Evolutionary conservation across 257 asterid species (phyloP), one percentile per base, ranked within the genome.

Genomic region (Solanum arcanum): DNA sequence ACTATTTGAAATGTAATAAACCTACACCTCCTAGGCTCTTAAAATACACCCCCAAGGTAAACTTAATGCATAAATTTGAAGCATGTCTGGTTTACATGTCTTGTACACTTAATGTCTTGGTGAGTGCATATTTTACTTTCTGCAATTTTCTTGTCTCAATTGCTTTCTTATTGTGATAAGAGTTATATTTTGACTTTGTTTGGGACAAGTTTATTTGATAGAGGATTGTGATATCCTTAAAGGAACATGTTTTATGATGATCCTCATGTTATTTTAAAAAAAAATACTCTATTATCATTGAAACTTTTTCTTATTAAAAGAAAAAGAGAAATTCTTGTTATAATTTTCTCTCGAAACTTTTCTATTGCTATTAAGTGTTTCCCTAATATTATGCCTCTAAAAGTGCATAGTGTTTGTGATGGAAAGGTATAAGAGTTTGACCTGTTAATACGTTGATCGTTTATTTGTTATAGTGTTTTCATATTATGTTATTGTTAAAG

Each of bases 271-370:
- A 93, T 94, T 89, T 93, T 33, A 3, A 4, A 33, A 91, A 91
- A 87, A 88, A 91, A 89, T 92, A 87, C 90, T 97, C 35, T 93
- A 90, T 98, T 95, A 95, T 95, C 96, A 97, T 94, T 80, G 60
- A 20, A n/a, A 23, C 23, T 2, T 23, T 4, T 13, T 47, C 14
- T 46, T 46, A 46, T 73, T 31, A 70, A 60, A 72, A 72, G 9
- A 16, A 41, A 37, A 27, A n/a, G 21, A 86, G 13, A 46, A 42
- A 14, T 46, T 39, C 31, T 78, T 59, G 81, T 31, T 85, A 93
- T 15, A 49, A 49, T 49, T 47, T 14, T 15, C 59, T 49, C 20
- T 49, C 6, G 3, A 49, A 49, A 13, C 15, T 94, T 96, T 47
- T 47, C 56, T 47, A 47, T 20, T 47, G 56, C 3, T 47, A 13